Evolutionary conservation across 2,329 filamentous ascomycete species (phyloP), one percentile per base, ranked within the genome.

Genomic region (Sphaerulina vaccinii): DNA sequence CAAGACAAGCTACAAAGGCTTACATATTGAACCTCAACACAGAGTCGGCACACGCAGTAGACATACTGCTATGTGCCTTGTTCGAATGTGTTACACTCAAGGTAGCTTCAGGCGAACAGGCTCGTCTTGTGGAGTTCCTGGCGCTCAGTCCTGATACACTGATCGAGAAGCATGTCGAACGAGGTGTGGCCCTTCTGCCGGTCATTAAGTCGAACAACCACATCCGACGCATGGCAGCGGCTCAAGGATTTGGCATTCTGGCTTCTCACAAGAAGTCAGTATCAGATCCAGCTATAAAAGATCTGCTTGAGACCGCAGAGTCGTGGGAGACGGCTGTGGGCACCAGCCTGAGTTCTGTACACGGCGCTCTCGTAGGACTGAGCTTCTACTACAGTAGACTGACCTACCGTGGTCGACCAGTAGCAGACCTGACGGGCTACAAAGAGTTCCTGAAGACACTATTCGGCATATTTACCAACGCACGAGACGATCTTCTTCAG

Each of bases 221-320:
- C 55, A 79, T 83, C 49, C 78, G 86, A 5, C 80, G 91, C 29
- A 74, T 77, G 32, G 74, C 85, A 22, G 84, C 85, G 1, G 84
- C 89, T 13, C 84, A 83, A 54, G 80, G 83, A 0, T 82, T 90
- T 61, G 91, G 90, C 0, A 86, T 96, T 10, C 71, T 96, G 4
- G 83, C 81, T 1, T 86, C 89, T 0, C 87, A 92, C 49, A 54
- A 62, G 13, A 64, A 69, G 24, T 66, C 70, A 4, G 64, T 70
- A 23, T 63, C 69, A 3, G 70, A 72, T 51, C 62, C 75, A 2
- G 59, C 71, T 0, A 70, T 81, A 5, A 63, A 69, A 13, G 75
- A 76, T 13, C 55, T 66, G 6, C 38, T 55, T 3, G 52, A 53
- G 19, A 52, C 48, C 3, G 65, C 78, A 1, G 61, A 71, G 38